Evolutionary conservation across 352 stramenopile genomes (phyloP), one percentile per base, ranked within the genome.

Genomic region (Phytophthora sp.): DNA sequence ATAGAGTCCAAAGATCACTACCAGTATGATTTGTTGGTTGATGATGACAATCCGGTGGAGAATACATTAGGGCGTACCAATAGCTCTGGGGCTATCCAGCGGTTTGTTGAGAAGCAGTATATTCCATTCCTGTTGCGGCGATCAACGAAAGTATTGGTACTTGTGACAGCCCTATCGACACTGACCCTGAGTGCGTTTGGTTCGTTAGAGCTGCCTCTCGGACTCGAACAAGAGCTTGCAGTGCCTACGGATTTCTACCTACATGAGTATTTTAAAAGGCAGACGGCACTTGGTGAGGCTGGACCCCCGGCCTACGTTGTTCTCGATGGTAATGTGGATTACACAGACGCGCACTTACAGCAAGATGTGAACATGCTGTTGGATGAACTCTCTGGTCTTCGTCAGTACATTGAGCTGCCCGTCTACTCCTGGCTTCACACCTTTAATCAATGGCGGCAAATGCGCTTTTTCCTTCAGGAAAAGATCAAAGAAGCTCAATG

Each of bases 381-480:
- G 12, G 84, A 93, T 32, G 72, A 88, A 9, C 67, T 97, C 7
- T 88, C 86, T 0, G 78, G 68, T 35, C 76, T 96, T 30, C 75
- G 77, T 10, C 66, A 84, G 48, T 97, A 95, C 50, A 84, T 96
- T 26, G 79, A 96, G 46, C 53, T 89, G 6, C 86, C 88, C 1
- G 83, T 97, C 34, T 96, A 89, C 55, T 95, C 85, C 34, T 97
- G 90, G 90, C 59, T 96, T 23, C 83, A 95, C 38, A 91, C 82
- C 13, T 92, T 95, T 58, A 92, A 95, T 54, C 86, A 95, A 57
- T 95, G 86, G 86, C 80, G 86, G 6, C 86, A 95, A 67, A 84
- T 95, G 82, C 80, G 86, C 0, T 87, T 85, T 54, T 95, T 89
- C 35, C 67, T 95, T 8, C 59, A 84, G 39, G 82, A 90, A 7